These are phyloP conservation scores for Papiliotrema terrestris DNA, from an alignment of 1,284 basidiomycete species.

Conservation along the genomic window DNA sequence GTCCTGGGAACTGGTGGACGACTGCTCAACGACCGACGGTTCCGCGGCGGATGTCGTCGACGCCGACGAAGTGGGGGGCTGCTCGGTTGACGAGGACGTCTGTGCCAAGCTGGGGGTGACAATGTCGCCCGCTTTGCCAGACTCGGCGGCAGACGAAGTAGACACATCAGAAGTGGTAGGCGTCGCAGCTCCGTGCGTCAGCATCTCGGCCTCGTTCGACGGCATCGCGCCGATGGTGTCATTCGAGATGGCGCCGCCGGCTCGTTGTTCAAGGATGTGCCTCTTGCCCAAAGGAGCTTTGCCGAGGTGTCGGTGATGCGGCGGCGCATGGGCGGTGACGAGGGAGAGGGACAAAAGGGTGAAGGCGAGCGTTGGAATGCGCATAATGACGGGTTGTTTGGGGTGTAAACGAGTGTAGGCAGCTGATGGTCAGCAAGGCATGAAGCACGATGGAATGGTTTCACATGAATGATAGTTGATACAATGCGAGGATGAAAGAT, in stretches of 20 bases:
- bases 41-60: neutral
- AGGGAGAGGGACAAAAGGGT: neutral
- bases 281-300: neutral
- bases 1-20: neutral
- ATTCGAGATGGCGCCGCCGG: constrained; percentile 1
- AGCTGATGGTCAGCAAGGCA: neutral
- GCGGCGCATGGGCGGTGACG: neutral
- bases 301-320: constrained; percentile 4
- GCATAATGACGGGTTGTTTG: neutral
- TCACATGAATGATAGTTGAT: neutral
- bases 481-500: neutral
- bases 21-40: too few species aligned
- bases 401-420: neutral
- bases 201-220: neutral
- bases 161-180: neutral
- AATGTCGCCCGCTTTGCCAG: neutral
- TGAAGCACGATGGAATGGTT: neutral
- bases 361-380: neutral
- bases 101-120: neutral
- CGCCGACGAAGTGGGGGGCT: neutral
- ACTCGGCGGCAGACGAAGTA: neutral
- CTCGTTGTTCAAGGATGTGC: neutral
- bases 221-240: neutral
- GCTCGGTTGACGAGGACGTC: neutral
- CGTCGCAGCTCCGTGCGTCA: neutral